Percentiles rank a stretch among this genome's conserved stretches.
These are phyloP conservation scores for Nicotiana knightiana DNA, from an alignment of 257 asterid species.

Conservation along the genomic window DNA sequence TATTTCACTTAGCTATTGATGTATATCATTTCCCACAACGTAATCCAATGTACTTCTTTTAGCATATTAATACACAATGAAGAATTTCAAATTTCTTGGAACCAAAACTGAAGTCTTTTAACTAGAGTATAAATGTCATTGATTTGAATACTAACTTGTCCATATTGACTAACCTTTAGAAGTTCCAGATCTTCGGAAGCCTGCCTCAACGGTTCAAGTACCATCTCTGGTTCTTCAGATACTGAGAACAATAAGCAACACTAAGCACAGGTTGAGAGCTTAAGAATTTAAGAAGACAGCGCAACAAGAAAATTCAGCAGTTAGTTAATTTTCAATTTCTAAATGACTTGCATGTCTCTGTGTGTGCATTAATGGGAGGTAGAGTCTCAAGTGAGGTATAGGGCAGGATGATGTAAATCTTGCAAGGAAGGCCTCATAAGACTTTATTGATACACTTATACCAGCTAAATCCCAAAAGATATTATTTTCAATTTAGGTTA, in stretches of 20 bases:
- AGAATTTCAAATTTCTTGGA: background rate
- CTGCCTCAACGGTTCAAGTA: conserved; percentile 69
- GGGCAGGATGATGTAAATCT: too few relatives aligned
- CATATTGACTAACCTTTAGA: conserved; percentile 57
- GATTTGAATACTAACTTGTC: background rate
- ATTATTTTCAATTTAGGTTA: too few relatives aligned
- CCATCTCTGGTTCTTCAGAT: conserved; percentile 56
- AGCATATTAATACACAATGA: background rate
- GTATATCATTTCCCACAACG: background rate
- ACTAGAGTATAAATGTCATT: background rate
- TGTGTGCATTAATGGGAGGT: background rate
- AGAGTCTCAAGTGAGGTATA: background rate
- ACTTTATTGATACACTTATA: too few relatives aligned
- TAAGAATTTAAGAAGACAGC: background rate
- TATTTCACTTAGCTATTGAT: conserved; percentile 1
- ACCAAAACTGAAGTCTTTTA: background rate
- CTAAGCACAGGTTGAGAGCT: conserved; percentile 1
- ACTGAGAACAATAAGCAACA: conserved; percentile 35
- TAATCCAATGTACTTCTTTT: background rate
- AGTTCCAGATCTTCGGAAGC: conserved; percentile 85
- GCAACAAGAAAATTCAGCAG: conserved; percentile 1
- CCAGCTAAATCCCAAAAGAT: too few relatives aligned
- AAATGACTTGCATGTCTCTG: conserved; percentile 1
- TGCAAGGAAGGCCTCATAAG: too few relatives aligned
- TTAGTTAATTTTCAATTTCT: background rate